Base-by-base conservation (phyloP, 2,329 filamentous ascomycete species). In the Ilyonectria sp. region DNA sequence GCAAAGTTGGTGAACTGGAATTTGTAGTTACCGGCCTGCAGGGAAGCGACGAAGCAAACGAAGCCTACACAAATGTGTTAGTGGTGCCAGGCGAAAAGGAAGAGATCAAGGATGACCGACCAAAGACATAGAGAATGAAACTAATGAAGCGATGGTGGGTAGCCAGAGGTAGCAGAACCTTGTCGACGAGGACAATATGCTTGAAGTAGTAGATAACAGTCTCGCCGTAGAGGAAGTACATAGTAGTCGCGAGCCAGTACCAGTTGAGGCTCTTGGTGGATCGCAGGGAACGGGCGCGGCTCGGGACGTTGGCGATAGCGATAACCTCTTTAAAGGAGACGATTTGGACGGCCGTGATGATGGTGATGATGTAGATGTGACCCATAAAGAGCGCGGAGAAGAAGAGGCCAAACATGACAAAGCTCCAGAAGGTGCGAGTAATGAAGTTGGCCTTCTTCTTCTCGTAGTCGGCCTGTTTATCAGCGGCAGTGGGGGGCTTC, bases 201-300 rank as follows among this genome's bases (percentile, higher is more conserved):
- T 99, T 99, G 85, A 99, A 99, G 84, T 99, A 99, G 85, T 99
- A 99, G 78, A 99, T 97, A 78, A 99, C 95, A 77, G 94, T 98
- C 84, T 99, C 96, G 78, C 96, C 96, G 79, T 99, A 99, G 57
- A 99, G 87, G 76, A 97, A 99, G 86, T 99, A 99, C 95, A 99
- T 98, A 74, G 95, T 97, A 29, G 93, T 94, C n/a, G 94, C 96
- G 60, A 99, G 88, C 86, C 97, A 99, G 82, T 99, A 99, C 96
- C 96, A 99, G 83, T 98, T 98, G 75, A 99, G 86, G 73, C 94
- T 94, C 86, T 98, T 98, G 72, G 95, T 98, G 75, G 97, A 97
- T 66, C 93, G 93, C 68, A 99, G 87, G 79, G 95, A 94, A 78
- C 95, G 92, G 70, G 95, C 95, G 77, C 93, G 91, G 81, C 94